Conservation (phyloP, 768 basidiomycete species). For the Mycena kentingensis region DNA sequence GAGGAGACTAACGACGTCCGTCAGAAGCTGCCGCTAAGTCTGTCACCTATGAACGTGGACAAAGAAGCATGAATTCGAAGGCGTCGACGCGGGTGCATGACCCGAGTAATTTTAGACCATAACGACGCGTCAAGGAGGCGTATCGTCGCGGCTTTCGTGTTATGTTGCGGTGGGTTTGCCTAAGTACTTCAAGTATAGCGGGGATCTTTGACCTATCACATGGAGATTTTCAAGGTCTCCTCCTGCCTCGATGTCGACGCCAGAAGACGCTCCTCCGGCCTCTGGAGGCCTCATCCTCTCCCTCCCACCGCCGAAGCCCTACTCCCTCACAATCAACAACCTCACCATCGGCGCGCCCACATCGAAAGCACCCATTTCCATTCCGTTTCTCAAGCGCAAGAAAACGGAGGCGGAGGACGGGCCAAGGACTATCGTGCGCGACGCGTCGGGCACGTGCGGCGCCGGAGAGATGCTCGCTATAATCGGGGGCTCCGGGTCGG, state of each 20-base stretch:
- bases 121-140: no score
- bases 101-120: no score
- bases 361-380: not conserved
- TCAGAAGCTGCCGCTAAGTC: no score
- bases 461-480: conserved; percentile 23
- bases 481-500: conserved; percentile 20
- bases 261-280: not conserved
- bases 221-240: no score
- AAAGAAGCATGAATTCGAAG: no score
- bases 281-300: conserved; percentile 14
- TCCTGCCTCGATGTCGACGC: conserved; percentile 1
- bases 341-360: conserved; percentile 9
- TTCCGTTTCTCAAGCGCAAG: conserved; percentile 13
- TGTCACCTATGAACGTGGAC: no score
- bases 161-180: no score
- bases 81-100: no score
- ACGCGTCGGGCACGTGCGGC: conserved; percentile 15
- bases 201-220: no score
- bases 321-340: conserved; percentile 3
- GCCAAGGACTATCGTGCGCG: conserved; percentile 9
- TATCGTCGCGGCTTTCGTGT: no score
- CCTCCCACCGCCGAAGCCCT: conserved; percentile 18
- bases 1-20: no score
- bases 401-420: conserved; percentile 4
- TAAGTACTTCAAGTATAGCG: no score